Evolutionary conservation across 805 yeast species (phyloP), one percentile per base, ranked within the genome.

Genomic region (Barnettozyma sucrosica): DNA sequence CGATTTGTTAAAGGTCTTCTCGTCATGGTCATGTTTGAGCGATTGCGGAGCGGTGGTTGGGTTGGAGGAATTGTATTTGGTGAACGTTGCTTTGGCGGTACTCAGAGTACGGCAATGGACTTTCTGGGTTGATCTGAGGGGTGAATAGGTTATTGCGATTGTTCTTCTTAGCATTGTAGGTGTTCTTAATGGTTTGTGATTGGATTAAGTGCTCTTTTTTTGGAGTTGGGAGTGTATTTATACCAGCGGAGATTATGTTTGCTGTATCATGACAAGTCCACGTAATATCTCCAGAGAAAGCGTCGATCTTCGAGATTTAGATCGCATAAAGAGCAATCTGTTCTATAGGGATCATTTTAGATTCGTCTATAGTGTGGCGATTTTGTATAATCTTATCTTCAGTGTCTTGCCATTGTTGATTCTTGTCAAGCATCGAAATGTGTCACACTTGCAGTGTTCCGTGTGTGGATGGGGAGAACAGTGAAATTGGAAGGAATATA

Each of bases 21-120:
- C 47, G 4, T 28, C 20, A 23, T 37, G 47, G 20, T 14, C 16
- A 24, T 44, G 43, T n/a, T 30, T 16, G 5, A 44, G 18, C 7
- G 42, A 30, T 11, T 42, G 24, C 23, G 45, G 42, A 8, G 42
- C 45, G 5, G 45, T 39, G 3, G 39, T 21, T 6, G 43, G 32
- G 25, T 25, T 32, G 7, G 47, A 44, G 7, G 47, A 38, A 16
- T 33, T 44, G 38, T 44, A 44, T 25, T 26, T 34, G n/a, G 32
- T 28, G 16, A 9, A 28, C 2, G 16, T 28, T 28, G 32, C 16
- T 13, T n/a, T 11, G 4, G 16, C 14, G 16, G 32, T 14, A 7
- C 16, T 28, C 7, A 28, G 7, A 28, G 32, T 28, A 9, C 32
- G 32, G 13, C 7, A 4, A 11, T 28, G 32, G 16, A 16, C n/a